Evolutionary conservation across 2,329 filamentous ascomycete genomes (phyloP), one percentile per base, ranked within the genome.

Genomic region (Biscogniauxia sp.): DNA sequence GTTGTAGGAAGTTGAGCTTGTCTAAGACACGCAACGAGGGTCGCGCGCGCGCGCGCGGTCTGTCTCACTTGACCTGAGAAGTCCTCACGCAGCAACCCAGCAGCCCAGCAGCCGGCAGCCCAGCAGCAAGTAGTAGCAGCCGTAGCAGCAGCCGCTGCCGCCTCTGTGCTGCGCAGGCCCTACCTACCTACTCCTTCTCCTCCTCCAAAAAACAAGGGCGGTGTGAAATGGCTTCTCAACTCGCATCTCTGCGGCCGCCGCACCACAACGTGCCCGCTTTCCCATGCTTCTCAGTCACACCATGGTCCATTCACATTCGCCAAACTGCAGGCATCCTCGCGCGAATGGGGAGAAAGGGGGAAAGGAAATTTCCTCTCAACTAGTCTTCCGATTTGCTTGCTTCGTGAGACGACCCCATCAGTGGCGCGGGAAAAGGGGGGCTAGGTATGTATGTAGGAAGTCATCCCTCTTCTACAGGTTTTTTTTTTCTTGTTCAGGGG

Each of bases 161-260:
- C 37, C 15, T 32, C 28, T 32, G 23, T 32, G 37, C 37, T 17
- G 15, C 37, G 37, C 37, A 45, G 37, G 11, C 37, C 13, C 32
- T 23, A 23, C 23, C 23, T 23, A 5, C 23, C 23, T 23, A 23
- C 23, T 23, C 23, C 23, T 23, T 37, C 32, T 37, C 32, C 26
- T 26, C 17, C n/a, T 26, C 11, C n/a, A 2, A 23, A 54, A 45
- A 45, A 45, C 37, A 45, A 45, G 37, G 25, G 54, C 54, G 54
- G 54, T 56, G 54, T 56, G 54, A 56, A 50, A 56, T 49, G 37
- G 54, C 54, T 50, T 50, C 37, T 26, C 32, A 41, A 20, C 37
- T 56, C 41, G 45, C 54, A 56, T 56, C 37, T 20, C 20, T 28
- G 37, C 51, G 23, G 20, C 28, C 51, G 23, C 52, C 23, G 52